Percentiles rank a stretch among this genome's conserved stretches.
Conservation (phyloP, 108 stramenopile genomes). For the Cyclotella distinguenda region DNA sequence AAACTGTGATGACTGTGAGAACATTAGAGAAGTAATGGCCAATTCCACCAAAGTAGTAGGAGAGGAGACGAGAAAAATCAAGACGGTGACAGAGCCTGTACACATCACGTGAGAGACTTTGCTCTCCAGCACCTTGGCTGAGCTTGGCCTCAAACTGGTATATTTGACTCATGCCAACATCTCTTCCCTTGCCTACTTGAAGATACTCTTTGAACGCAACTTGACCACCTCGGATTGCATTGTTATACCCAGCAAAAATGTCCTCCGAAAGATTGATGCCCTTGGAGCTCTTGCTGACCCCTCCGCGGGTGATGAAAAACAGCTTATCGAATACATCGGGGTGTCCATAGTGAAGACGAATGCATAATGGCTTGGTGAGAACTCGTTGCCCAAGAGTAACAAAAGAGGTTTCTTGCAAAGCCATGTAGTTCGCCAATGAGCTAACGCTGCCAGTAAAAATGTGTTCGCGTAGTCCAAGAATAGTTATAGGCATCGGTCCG, state of each 20-base stretch:
- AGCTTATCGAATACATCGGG: slow-evolving; percentile 98
- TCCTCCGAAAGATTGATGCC: slow-evolving; percentile 99
- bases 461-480: slow-evolving; percentile 96
- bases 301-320: slow-evolving; percentile 96
- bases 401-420: slow-evolving; percentile 96
- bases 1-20: slow-evolving; percentile 91
- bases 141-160: slow-evolving; percentile 99
- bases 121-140: slow-evolving; percentile 97
- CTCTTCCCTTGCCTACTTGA: slow-evolving; percentile 97
- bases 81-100: slow-evolving; percentile 92
- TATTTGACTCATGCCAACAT: slow-evolving; percentile 99
- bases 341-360: slow-evolving; percentile 97
- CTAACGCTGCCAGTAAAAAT: slow-evolving; percentile 98
- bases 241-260: slow-evolving; percentile 98
- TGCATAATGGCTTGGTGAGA: slow-evolving; percentile 89
- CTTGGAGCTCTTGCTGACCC: slow-evolving; percentile 95
- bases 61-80: slow-evolving; percentile 95
- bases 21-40: slow-evolving; percentile 97
- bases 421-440: slow-evolving; percentile 99
- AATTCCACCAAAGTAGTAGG: slow-evolving; percentile 98
- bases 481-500: slow-evolving; percentile 88
- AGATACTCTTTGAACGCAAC: slow-evolving; percentile 97
- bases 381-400: slow-evolving; percentile 97
- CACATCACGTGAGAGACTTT: slow-evolving; percentile 96
- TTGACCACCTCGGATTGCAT: slow-evolving; percentile 89